Evolutionary conservation across 257 asterid genomes (phyloP).

Genomic region (Apocynum venetum): DNA sequence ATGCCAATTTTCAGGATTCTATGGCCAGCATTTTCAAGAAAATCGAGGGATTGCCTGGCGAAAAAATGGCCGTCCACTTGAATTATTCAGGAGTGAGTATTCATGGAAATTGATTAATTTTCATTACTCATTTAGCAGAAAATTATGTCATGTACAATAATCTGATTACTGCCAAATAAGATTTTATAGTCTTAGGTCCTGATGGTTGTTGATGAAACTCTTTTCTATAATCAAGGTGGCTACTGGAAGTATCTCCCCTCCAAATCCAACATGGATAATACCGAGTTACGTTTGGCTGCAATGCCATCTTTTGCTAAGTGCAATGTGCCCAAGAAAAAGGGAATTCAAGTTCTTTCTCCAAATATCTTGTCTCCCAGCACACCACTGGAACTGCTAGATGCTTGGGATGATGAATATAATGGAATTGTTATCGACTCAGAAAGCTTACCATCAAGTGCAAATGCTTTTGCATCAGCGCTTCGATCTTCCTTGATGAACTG

Average conservation of each 20-base stretch:
- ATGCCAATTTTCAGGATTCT: conserved; percentile 13
- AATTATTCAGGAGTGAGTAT: conserved; percentile 16
- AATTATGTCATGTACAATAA: not conserved
- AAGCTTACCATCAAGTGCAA: conserved; percentile 29
- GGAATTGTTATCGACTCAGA: conserved; percentile 36
- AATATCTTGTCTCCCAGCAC: conserved; percentile 5
- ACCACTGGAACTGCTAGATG: conserved; percentile 18
- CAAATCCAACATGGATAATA: not conserved
- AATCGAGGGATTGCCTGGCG: not conserved
- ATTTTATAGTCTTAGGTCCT: not conserved
- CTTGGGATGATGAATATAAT: conserved; percentile 33
- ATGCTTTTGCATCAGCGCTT: conserved; percentile 32
- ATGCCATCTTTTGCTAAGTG: not conserved
- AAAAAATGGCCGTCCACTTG: not conserved
- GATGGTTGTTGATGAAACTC: not conserved
- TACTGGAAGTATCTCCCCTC: not conserved
- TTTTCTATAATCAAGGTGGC: conserved; percentile 4
- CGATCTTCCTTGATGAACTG: conserved; percentile 30
- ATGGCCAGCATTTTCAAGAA: conserved; percentile 6
- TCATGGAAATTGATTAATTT: not conserved
- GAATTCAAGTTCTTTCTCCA: conserved; percentile 14
- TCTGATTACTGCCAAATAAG: not conserved
- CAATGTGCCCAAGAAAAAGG: not conserved
- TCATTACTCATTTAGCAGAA: not conserved
- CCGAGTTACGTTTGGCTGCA: not conserved